Conservation (phyloP, 2,329 filamentous ascomycete genomes). For the Pseudopithomyces maydicus region DNA sequence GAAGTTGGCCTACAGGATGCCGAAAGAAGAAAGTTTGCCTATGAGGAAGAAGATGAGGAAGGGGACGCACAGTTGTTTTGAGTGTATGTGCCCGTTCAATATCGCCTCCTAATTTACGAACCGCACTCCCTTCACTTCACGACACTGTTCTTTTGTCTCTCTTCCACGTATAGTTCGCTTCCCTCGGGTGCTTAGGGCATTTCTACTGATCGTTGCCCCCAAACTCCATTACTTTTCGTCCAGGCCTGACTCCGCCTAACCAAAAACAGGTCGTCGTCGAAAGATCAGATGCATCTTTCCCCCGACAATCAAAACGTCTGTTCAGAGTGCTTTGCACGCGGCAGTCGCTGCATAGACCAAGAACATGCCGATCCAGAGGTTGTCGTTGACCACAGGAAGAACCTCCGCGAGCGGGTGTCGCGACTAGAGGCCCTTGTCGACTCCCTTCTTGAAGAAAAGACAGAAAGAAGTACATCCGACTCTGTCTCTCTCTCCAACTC, state of each 20-base stretch:
- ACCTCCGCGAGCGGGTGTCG: constrained; percentile 50
- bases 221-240: constrained; percentile 6
- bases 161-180: not conserved
- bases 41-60: constrained; percentile 51
- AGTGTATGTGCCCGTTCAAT: constrained; percentile 40
- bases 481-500: constrained; percentile 20
- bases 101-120: not conserved
- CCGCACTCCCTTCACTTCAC: not conserved
- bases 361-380: constrained; percentile 47
- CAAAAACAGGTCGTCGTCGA: constrained; percentile 50
- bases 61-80: constrained; percentile 51
- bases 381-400: constrained; percentile 49
- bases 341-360: constrained; percentile 53
- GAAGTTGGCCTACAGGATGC: constrained; percentile 31
- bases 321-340: constrained; percentile 53
- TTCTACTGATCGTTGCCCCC: not conserved
- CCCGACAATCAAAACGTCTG: constrained; percentile 48
- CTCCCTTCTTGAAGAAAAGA: constrained; percentile 43
- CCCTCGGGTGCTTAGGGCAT: not conserved
- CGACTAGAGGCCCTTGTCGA: constrained; percentile 49
- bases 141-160: not conserved
- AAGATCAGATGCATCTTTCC: constrained; percentile 56
- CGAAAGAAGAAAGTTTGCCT: constrained; percentile 41
- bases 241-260: constrained; percentile 24
- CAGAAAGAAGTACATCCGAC: constrained; percentile 18